Percentiles rank a stretch among this genome's conserved stretches.
These are phyloP conservation scores for Physcomitrellopsis africana DNA, from an alignment of 225 moss, liverwort and hornwort species.

Conservation along the genomic window DNA sequence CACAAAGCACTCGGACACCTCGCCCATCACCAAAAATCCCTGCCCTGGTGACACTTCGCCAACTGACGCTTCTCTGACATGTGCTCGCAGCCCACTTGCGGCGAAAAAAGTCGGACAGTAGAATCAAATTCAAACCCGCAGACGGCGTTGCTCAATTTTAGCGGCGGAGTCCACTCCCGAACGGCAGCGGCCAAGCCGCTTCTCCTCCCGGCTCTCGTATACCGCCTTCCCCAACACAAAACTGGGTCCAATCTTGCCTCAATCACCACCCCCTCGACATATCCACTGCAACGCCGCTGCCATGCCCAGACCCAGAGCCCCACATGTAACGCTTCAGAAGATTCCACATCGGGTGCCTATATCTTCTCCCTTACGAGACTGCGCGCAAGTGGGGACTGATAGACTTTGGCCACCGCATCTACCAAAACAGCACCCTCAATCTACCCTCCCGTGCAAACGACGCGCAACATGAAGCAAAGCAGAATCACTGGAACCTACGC, in stretches of 20 bases:
- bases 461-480: no score
- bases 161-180: slow-evolving; percentile 21
- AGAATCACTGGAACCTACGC: background rate
- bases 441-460: no score
- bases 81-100: slow-evolving; percentile 16
- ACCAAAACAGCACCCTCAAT: no score
- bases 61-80: slow-evolving; percentile 26
- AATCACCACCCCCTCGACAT: background rate
- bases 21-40: background rate
- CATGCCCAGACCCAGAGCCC: no score
- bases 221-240: background rate
- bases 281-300: background rate
- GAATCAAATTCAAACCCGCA: slow-evolving; percentile 1
- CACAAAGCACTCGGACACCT: background rate
- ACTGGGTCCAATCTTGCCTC: slow-evolving; percentile 20
- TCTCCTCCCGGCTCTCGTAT: background rate
- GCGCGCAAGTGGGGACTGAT: slow-evolving; percentile 27
- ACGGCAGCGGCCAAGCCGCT: slow-evolving; percentile 33
- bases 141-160: slow-evolving; percentile 32
- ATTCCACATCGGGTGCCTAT: background rate
- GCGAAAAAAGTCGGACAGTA: slow-evolving; percentile 23
- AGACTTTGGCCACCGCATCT: background rate
- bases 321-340: fast-evolving
- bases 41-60: slow-evolving; percentile 6
- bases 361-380: slow-evolving; percentile 27